phyloP scores from a whole-genome alignment of 2,329 filamentous ascomycete genomes.

The Botryotinia globosa region DNA sequence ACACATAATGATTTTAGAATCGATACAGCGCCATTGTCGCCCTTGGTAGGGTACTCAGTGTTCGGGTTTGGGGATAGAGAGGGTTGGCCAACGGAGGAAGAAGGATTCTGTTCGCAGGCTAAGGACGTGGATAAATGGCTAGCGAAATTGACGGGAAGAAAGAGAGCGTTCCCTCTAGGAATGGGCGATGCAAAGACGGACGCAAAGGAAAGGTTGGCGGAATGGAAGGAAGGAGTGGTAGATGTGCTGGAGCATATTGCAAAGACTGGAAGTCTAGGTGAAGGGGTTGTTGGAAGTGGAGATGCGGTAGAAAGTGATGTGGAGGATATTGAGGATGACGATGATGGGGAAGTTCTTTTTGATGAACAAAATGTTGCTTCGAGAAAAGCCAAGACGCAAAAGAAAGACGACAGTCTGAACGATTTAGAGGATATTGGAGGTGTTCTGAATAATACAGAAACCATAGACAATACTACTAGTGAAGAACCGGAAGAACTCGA shows the following conservation, averaged over 20 bases:
- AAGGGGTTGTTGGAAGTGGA: slow-evolving; percentile 74
- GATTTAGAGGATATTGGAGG: slow-evolving; percentile 83
- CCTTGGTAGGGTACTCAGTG: slow-evolving; percentile 80
- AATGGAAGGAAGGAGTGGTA: slow-evolving; percentile 75
- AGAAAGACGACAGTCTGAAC: slow-evolving; percentile 55
- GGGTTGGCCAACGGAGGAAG: slow-evolving; percentile 85
- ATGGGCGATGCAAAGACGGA: slow-evolving; percentile 84
- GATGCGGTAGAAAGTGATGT: slow-evolving; percentile 82
- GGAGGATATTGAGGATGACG: slow-evolving; percentile 60
- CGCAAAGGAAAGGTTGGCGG: slow-evolving; percentile 60
- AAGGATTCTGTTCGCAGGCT: slow-evolving; percentile 91
- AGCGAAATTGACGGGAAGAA: slow-evolving; percentile 85
- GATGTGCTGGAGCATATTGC: slow-evolving; percentile 67
- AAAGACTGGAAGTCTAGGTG: slow-evolving; percentile 56
- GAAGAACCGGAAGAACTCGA: slow-evolving; percentile 54
- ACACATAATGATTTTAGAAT: slow-evolving; percentile 97
- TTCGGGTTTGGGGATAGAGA: slow-evolving; percentile 92
- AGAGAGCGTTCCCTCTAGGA: slow-evolving; percentile 84
- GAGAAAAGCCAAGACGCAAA: slow-evolving; percentile 43
- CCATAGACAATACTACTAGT: slow-evolving; percentile 30
- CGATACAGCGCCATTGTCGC: slow-evolving; percentile 77
- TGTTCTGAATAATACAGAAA: slow-evolving; percentile 52
- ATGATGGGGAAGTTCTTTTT: slow-evolving; percentile 51
- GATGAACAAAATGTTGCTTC: slow-evolving; percentile 46
- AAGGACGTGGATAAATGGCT: slow-evolving; percentile 92